Conservation (phyloP, 1,284 basidiomycete genomes). For the Irpex rosettiformis region DNA sequence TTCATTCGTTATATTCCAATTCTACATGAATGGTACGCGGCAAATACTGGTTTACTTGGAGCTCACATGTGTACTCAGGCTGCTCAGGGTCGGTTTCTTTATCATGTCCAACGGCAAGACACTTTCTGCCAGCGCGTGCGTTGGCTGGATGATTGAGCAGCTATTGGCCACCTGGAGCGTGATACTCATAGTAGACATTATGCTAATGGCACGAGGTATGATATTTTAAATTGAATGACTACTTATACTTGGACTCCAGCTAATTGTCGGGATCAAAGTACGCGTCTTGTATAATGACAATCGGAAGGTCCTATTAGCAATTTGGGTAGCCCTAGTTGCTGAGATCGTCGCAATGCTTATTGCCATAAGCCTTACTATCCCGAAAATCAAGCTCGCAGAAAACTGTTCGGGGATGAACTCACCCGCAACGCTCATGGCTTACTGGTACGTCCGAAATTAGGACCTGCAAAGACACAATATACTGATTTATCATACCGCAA, state of each 20-base stretch:
- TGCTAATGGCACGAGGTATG: too few relatives aligned
- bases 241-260: background rate
- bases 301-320: constrained; percentile 6
- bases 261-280: constrained; percentile 3
- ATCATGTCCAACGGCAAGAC: too few relatives aligned
- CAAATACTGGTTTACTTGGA: too few relatives aligned
- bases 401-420: constrained; percentile 44
- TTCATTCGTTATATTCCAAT: too few relatives aligned
- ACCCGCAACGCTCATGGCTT: constrained; percentile 7
- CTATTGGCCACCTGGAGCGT: too few relatives aligned
- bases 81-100: too few relatives aligned
- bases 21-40: too few relatives aligned
- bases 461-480: background rate
- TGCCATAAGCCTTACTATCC: constrained; percentile 34
- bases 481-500: background rate
- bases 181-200: too few relatives aligned
- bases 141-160: too few relatives aligned
- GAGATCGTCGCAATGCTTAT: constrained; percentile 9
- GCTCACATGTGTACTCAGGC: too few relatives aligned
- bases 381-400: constrained; percentile 55
- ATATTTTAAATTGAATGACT: too few relatives aligned
- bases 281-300: constrained; percentile 15
- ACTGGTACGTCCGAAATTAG: constrained; percentile 6
- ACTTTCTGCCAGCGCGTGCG: too few relatives aligned
- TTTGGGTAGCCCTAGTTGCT: constrained; percentile 8